Conservation (phyloP, 2,329 filamentous ascomycete genomes). For the Drechslerella dactyloides region DNA sequence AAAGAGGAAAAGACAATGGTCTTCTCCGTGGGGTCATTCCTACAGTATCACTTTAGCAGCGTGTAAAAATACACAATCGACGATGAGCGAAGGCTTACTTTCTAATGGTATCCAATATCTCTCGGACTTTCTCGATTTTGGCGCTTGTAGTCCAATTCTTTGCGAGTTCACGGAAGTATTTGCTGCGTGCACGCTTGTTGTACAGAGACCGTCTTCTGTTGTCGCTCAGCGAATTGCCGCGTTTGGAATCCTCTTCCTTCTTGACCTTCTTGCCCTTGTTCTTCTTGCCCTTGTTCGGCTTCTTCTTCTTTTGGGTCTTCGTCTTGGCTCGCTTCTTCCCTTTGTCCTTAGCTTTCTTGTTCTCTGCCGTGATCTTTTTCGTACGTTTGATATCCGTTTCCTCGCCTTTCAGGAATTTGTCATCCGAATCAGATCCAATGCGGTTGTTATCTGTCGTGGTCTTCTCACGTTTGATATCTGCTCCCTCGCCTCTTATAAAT, state of each 20-base stretch:
- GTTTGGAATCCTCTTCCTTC: conserved; percentile 56
- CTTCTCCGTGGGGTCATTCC: conserved; percentile 66
- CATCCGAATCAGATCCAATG: conserved; percentile 54
- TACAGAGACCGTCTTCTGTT: conserved; percentile 71
- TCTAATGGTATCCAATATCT: conserved; percentile 64
- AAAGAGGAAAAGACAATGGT: conserved; percentile 84
- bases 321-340: conserved; percentile 52
- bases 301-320: conserved; percentile 43
- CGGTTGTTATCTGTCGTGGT: too few species aligned
- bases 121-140: conserved; percentile 73
- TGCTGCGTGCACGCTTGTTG: conserved; percentile 69
- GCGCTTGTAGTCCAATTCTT: conserved; percentile 73
- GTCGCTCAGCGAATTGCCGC: conserved; percentile 65
- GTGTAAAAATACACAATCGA: conserved; percentile 53
- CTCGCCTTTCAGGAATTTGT: conserved; percentile 58
- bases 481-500: too few species aligned
- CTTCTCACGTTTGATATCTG: too few species aligned
- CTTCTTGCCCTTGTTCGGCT: conserved; percentile 60
- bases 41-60: conserved; percentile 55
- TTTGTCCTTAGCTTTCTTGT: conserved; percentile 46
- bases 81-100: conserved; percentile 57
- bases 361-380: not conserved
- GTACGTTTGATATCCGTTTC: conserved; percentile 57
- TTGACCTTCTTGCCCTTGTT: conserved; percentile 56
- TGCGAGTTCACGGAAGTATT: conserved; percentile 60